A percentile compares a stretch with the other conserved stretches of the same genome.
Evolutionary conservation across 257 asterid species (phyloP).

Genomic region (Scutellaria barbata): DNA sequence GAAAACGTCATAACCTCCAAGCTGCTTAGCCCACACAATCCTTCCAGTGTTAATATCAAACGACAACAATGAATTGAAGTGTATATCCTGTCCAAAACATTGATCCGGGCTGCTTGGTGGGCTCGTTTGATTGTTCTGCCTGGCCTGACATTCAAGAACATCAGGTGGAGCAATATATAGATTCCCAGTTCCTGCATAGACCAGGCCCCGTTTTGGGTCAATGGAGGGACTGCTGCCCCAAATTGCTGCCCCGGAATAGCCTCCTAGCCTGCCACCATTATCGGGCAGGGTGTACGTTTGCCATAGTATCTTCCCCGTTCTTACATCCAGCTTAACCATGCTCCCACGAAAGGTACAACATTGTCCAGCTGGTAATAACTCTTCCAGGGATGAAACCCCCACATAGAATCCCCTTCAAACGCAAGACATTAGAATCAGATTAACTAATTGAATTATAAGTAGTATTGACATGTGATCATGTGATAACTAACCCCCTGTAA

Average conservation of each 20-base stretch:
- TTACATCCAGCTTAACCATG: constrained; percentile 60
- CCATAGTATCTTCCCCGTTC: constrained; percentile 66
- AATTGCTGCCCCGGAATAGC: constrained; percentile 66
- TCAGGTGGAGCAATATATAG: constrained; percentile 64
- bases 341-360: constrained; percentile 83
- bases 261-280: constrained; percentile 59
- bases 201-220: constrained; percentile 46
- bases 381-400: constrained; percentile 83
- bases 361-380: constrained; percentile 40
- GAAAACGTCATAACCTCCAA: constrained; percentile 75
- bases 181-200: constrained; percentile 67
- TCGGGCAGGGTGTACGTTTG: constrained; percentile 76
- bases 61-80: constrained; percentile 64
- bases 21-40: constrained; percentile 57
- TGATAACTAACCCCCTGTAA: constrained; percentile 46
- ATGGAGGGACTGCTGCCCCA: constrained; percentile 93
- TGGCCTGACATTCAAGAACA: constrained; percentile 59
- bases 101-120: constrained; percentile 55
- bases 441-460: neutral
- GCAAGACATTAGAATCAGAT: neutral
- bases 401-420: constrained; percentile 47
- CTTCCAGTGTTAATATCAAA: constrained; percentile 53
- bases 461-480: neutral
- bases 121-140: constrained; percentile 50
- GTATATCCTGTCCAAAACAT: constrained; percentile 63